These are phyloP conservation scores for Cystobasidium onofrii DNA, from an alignment of 768 basidiomycete species.

Conservation along the genomic window DNA sequence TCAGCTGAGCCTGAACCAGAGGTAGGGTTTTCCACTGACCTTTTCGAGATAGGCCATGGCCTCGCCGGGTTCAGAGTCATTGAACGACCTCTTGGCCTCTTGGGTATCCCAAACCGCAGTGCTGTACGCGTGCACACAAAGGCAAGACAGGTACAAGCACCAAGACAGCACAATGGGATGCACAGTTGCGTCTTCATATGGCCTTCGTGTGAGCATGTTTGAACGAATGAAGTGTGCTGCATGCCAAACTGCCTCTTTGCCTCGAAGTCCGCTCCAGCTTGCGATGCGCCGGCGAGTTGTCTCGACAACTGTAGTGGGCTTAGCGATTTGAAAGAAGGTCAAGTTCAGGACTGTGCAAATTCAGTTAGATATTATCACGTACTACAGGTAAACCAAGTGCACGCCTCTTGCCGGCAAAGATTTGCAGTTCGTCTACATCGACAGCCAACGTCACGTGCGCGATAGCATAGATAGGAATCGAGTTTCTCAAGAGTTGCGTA, in stretches of 20 bases:
- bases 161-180: slow-evolving; percentile 33
- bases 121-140: slow-evolving; percentile 31
- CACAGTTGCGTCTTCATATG: neutral
- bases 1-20: neutral
- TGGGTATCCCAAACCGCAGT: neutral
- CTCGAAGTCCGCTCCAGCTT: slow-evolving; percentile 31
- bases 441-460: slow-evolving; percentile 40
- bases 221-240: slow-evolving; percentile 37
- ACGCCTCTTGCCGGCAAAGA: slow-evolving; percentile 39
- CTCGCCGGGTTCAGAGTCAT: neutral
- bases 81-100: neutral
- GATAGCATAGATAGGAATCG: slow-evolving; percentile 39
- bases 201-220: neutral
- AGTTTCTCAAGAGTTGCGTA: slow-evolving; percentile 38
- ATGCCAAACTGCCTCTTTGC: slow-evolving; percentile 38
- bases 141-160: slow-evolving; percentile 39
- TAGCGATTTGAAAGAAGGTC: neutral
- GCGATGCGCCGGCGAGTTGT: neutral
- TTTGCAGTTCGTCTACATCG: slow-evolving; percentile 41
- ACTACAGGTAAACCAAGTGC: slow-evolving; percentile 37
- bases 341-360: slow-evolving; percentile 31
- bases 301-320: neutral
- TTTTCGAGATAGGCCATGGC: slow-evolving; percentile 7
- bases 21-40: neutral
- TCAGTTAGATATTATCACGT: slow-evolving; percentile 34